Evolutionary conservation across 2,329 filamentous ascomycete species (phyloP), one percentile per base, ranked within the genome.

Genomic region (Aspergillus versicolor): DNA sequence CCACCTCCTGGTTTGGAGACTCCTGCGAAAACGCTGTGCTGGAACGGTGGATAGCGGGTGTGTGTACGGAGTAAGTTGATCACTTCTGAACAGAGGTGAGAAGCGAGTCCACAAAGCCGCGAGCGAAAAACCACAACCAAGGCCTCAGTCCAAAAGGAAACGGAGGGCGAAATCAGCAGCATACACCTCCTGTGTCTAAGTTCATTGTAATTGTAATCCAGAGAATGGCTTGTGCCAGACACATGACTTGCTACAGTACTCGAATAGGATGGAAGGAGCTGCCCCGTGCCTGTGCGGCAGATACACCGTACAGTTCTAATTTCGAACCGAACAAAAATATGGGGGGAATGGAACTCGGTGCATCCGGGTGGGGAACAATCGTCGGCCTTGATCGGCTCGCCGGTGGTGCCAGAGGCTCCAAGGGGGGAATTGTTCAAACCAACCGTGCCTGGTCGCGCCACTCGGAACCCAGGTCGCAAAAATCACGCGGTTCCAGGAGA

Each of bases 331-430:
- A 30, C 9, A 11, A 11, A 30, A 30, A 11, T 9, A 30, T 30
- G 27, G 27, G 27, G 8, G 27, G 9, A 4, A 30, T 8, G 27
- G 27, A 30, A 30, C 8, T 30, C 27, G 27, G 27, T 11, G 27
- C 27, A 30, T 30, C 52, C 41, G 53, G 38, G 52, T 58, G 59
- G 59, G 49, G 24, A 41, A 49, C 15, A 34, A 27, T 41, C 22
- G 63, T 65, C 64, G 63, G 64, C 62, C 63, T 59, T 57, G 65
- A 65, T 70, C 70, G 68, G 70, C 67, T 69, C 62, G 63, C 57
- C 57, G 65, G 69, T 71, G 69, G 69, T 67, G 66, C 68, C 66
- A 71, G 61, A 46, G 51, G 47, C 42, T 52, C 56, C 61, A 55
- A 50, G 66, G 66, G 66, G 67, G 38, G 54, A 64, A 45, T 52